phyloP scores from a whole-genome alignment of 2,329 filamentous ascomycete genomes.

The Botrytis pseudocinerea region DNA sequence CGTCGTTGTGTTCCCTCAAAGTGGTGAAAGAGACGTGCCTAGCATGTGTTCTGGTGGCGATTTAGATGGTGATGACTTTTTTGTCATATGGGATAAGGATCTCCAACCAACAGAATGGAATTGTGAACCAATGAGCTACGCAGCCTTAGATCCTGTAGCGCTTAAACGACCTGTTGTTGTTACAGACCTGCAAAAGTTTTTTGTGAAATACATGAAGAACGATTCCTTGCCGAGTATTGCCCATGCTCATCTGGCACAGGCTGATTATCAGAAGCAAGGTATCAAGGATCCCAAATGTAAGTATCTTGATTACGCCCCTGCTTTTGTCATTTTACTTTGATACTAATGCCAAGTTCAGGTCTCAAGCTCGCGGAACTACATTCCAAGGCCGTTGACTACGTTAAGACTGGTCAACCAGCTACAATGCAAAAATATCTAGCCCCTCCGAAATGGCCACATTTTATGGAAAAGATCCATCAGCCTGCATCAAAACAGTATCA shows the following conservation, averaged over 20 bases:
- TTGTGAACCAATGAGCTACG: constrained; percentile 75
- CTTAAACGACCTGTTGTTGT: constrained; percentile 65
- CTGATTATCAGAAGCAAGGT: constrained; percentile 62
- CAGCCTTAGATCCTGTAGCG: constrained; percentile 55
- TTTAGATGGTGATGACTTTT: constrained; percentile 92
- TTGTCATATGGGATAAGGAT: constrained; percentile 84
- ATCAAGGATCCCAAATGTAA: constrained; percentile 69
- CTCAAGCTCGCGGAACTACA: constrained; percentile 76
- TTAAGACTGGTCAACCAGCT: constrained; percentile 83
- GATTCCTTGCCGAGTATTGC: constrained; percentile 81
- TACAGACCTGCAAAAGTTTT: constrained; percentile 78
- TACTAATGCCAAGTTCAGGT: constrained; percentile 44
- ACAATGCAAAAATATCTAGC: constrained; percentile 60
- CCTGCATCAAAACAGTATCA: constrained; percentile 55
- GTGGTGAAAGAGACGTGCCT: constrained; percentile 78
- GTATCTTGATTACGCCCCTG: constrained; percentile 35
- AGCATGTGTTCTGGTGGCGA: constrained; percentile 97
- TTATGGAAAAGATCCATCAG: constrained; percentile 70
- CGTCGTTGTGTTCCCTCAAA: constrained; percentile 83
- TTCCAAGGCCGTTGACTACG: constrained; percentile 90
- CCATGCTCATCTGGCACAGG: constrained; percentile 73
- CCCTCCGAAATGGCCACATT: constrained; percentile 76
- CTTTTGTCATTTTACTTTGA: not conserved
- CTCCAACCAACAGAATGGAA: constrained; percentile 73
- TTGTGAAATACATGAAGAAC: constrained; percentile 90